A percentile compares a stretch with the other conserved stretches of the same genome.
Evolutionary conservation across 192 early-diverging fungal genomes (phyloP).

Genomic region (Backusella macrospora): DNA sequence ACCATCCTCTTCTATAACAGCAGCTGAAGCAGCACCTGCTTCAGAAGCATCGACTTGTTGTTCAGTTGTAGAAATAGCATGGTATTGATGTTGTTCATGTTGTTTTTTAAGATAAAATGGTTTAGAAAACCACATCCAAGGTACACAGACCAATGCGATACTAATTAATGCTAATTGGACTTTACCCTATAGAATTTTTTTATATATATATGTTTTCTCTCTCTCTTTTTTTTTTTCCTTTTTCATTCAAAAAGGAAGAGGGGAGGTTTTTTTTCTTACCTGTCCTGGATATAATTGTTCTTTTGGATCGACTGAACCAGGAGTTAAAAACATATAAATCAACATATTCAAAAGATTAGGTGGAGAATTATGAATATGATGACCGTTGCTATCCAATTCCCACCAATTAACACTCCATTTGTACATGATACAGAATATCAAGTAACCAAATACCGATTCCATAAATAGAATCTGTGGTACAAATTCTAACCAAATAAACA

Average conservation of each 20-base stretch:
- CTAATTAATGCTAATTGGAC: conserved; percentile 83
- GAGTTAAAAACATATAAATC: conserved; percentile 98
- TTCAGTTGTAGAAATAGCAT: conserved; percentile 48
- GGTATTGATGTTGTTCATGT: conserved; percentile 81
- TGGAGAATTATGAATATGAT: conserved; percentile 69
- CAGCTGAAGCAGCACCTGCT: neutral
- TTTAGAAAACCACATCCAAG: conserved; percentile 96
- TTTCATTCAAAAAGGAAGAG: neutral
- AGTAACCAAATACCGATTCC: conserved; percentile 95
- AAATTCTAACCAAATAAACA: conserved; percentile 85
- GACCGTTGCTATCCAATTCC: conserved; percentile 65
- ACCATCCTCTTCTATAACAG: conserved; percentile 49
- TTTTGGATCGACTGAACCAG: conserved; percentile 70
- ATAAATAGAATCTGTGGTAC: conserved; percentile 95
- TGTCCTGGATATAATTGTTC: conserved; percentile 88
- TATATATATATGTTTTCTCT: neutral
- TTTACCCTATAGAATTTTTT: conserved; percentile 43
- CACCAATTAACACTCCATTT: conserved; percentile 97
- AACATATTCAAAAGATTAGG: conserved; percentile 96
- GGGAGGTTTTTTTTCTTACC: neutral
- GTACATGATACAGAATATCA: conserved; percentile 86
- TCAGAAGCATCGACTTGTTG: conserved; percentile 64
- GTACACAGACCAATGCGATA: conserved; percentile 87
- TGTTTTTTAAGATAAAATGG: conserved; percentile 84
- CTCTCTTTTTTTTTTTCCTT: neutral